Conservation (phyloP, 371 early-diverging fungal species). For the Mucor mucedo region DNA sequence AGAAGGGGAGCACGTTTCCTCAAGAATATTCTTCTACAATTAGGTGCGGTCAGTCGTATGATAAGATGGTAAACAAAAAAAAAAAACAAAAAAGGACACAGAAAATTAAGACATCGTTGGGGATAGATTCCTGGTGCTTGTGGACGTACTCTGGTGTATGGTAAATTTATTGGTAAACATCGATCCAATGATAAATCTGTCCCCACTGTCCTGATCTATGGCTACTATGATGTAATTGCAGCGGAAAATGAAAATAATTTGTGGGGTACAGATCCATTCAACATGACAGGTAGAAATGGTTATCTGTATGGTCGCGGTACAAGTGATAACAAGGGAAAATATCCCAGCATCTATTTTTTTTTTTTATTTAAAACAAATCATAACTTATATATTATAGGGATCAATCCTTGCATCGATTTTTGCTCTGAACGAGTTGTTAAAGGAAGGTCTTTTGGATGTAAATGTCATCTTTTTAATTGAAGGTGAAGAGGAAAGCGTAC, state of each 20-base stretch:
- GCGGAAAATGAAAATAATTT: constrained; percentile 61
- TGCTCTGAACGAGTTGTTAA: constrained; percentile 73
- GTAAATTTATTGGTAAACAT: constrained; percentile 62
- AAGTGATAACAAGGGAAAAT: constrained; percentile 73
- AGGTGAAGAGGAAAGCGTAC: constrained; percentile 88
- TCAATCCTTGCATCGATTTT: constrained; percentile 65
- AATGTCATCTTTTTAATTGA: constrained; percentile 83
- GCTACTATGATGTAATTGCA: constrained; percentile 85
- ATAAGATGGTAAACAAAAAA: constrained; percentile 18
- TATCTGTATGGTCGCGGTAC: constrained; percentile 84
- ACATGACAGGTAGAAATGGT: constrained; percentile 66
- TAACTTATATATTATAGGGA: neutral
- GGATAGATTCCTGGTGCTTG: constrained; percentile 64
- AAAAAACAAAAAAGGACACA: neutral
- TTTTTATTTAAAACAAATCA: neutral
- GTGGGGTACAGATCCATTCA: constrained; percentile 60
- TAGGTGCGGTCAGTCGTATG: constrained; percentile 76
- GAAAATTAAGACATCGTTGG: neutral
- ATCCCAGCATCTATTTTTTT: neutral
- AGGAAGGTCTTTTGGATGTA: constrained; percentile 61
- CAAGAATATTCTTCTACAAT: constrained; percentile 71
- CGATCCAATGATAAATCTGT: constrained; percentile 5
- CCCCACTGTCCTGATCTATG: constrained; percentile 77
- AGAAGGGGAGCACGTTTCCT: constrained; percentile 25
- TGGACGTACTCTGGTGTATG: constrained; percentile 78